Evolutionary conservation across 2,329 filamentous ascomycete genomes (phyloP).

Genomic region (Myrmaecium sp.): DNA sequence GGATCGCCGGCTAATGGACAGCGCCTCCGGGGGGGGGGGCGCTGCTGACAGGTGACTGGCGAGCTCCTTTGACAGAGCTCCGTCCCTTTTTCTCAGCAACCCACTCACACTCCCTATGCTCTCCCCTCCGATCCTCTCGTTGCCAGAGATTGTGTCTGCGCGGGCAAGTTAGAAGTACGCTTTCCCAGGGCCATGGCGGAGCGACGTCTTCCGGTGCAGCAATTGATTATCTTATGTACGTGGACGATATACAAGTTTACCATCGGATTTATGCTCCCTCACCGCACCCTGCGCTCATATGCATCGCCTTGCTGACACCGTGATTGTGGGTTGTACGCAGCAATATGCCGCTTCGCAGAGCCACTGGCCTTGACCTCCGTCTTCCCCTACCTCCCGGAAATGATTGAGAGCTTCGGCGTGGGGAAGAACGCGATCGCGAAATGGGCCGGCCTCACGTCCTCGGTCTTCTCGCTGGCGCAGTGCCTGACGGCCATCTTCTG

Average conservation of each 20-base stretch:
- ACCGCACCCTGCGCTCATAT: background rate
- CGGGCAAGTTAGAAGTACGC: too few species aligned
- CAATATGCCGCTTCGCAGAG: constrained; percentile 82
- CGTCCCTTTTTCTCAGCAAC: too few species aligned
- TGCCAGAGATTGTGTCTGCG: too few species aligned
- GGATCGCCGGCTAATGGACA: too few species aligned
- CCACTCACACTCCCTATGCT: too few species aligned
- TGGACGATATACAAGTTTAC: background rate
- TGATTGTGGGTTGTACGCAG: constrained; percentile 27
- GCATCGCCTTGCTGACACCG: background rate
- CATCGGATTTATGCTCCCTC: background rate
- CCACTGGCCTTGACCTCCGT: constrained; percentile 87
- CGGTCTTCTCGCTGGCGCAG: constrained; percentile 58
- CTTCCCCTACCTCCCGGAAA: constrained; percentile 71
- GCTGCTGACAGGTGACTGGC: too few species aligned
- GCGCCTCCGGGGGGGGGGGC: too few species aligned
- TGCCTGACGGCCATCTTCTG: constrained; percentile 75
- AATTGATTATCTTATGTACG: constrained; percentile 22
- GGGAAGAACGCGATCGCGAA: constrained; percentile 23
- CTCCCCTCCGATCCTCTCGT: too few species aligned
- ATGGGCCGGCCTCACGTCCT: constrained; percentile 78
- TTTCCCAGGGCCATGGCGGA: constrained; percentile 21
- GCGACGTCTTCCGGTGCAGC: constrained; percentile 21
- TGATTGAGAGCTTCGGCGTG: constrained; percentile 23
- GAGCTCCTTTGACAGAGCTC: too few species aligned